These are phyloP conservation scores for Mycena kentingensis DNA, from an alignment of 768 basidiomycete species.

Conservation along the genomic window DNA sequence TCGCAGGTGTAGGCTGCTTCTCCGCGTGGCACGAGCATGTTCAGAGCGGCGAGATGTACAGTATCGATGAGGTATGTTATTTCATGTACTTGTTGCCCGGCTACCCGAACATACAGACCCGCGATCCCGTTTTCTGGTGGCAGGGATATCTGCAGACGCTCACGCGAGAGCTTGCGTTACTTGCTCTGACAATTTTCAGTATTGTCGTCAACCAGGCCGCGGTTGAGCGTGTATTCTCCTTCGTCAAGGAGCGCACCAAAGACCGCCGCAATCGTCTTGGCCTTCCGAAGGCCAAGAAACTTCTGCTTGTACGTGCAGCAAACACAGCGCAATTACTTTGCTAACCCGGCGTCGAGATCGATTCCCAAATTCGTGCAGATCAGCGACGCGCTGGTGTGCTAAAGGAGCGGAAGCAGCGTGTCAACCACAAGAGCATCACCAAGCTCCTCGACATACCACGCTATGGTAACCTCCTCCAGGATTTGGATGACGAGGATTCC, in stretches of 20 bases:
- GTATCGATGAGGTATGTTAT: not conserved
- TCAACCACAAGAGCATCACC: conserved; percentile 1
- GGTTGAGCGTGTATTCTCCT: not conserved
- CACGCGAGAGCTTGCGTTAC: not conserved
- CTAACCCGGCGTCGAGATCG: not conserved
- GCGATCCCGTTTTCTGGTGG: not conserved
- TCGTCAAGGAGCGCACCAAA: conserved; percentile 3
- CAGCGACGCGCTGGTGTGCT: not conserved
- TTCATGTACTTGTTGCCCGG: not conserved
- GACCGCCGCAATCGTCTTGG: conserved; percentile 7
- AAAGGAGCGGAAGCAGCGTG: conserved; percentile 2
- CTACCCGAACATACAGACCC: not conserved
- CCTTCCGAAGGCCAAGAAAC: not conserved
- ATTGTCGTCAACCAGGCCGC: not conserved
- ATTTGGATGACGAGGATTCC: conserved; percentile 3
- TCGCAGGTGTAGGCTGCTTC: conserved; percentile 2
- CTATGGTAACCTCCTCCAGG: conserved; percentile 6
- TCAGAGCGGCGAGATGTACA: not conserved
- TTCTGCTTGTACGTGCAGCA: not conserved
- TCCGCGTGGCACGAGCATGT: not conserved
- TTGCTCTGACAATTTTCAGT: not conserved
- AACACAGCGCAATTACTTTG: not conserved
- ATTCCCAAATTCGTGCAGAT: not conserved
- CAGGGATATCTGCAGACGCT: not conserved
- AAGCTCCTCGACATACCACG: conserved; percentile 3